These are phyloP conservation scores for Podospora fimiseda DNA, from an alignment of 495 filamentous ascomycete species.

Conservation along the genomic window DNA sequence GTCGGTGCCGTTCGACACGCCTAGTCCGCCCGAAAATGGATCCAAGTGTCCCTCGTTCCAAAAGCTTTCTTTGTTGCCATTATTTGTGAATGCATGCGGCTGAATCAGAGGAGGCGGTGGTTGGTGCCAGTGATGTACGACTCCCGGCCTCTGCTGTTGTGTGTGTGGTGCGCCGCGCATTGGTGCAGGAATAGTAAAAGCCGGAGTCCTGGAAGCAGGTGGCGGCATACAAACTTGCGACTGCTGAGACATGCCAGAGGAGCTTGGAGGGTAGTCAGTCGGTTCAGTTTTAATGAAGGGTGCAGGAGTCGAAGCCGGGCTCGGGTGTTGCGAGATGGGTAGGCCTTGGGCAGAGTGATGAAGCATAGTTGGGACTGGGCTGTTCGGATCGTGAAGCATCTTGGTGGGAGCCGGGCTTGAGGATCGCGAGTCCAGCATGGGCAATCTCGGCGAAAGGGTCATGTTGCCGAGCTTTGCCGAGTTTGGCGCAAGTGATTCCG, in stretches of 20 bases:
- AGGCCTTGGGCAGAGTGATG: not conserved
- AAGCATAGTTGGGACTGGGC: not conserved
- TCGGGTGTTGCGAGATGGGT: conserved; percentile 9
- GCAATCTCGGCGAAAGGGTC: conserved; percentile 16
- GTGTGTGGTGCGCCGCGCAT: conserved; percentile 2
- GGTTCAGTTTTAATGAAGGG: conserved; percentile 4
- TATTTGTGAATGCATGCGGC: conserved; percentile 27
- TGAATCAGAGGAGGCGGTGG: conserved; percentile 49
- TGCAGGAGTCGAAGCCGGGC: conserved; percentile 19
- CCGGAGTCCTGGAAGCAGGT: conserved; percentile 15
- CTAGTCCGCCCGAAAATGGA: conserved; percentile 14
- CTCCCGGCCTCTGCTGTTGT: conserved; percentile 31
- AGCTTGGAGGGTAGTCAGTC: not conserved
- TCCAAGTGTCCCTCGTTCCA: conserved; percentile 12
- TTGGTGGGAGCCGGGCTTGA: conserved; percentile 22
- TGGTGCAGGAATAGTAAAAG: conserved; percentile 35
- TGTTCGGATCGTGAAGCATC: conserved; percentile 8
- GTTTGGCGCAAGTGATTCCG: conserved; percentile 23
- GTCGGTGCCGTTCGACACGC: not conserved
- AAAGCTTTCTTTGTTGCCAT: conserved; percentile 1
- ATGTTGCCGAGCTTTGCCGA: conserved; percentile 8
- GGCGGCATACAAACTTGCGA: conserved; percentile 2
- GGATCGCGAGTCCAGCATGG: not conserved
- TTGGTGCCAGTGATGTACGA: conserved; percentile 35
- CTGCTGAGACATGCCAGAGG: not conserved